Evolutionary conservation across 257 asterid species (phyloP).

Genomic region (Solanum chmielewskii): DNA sequence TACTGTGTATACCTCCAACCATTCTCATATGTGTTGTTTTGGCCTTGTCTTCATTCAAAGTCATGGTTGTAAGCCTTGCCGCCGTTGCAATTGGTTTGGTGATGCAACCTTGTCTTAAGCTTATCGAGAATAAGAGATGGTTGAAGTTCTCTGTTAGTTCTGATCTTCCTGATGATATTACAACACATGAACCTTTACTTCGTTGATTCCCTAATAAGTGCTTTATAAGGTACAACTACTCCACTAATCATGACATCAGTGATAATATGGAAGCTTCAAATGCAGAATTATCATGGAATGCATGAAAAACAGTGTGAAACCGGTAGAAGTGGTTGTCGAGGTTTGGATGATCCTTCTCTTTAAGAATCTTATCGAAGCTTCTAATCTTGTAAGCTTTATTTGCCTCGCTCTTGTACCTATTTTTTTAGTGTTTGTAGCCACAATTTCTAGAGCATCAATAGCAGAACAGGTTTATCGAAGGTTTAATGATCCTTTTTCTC

Average conservation of each 20-base stretch:
- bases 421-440: background rate
- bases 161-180: background rate
- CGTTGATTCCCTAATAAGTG: background rate
- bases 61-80: background rate
- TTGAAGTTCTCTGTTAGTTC: background rate
- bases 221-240: background rate
- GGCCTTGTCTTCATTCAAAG: background rate
- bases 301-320: background rate
- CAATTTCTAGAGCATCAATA: background rate
- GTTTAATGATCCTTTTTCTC: background rate
- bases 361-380: background rate
- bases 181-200: background rate
- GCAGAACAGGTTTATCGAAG: background rate
- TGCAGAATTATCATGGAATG: background rate
- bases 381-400: background rate
- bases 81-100: background rate
- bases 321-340: background rate
- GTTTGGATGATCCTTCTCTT: background rate
- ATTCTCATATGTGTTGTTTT: background rate
- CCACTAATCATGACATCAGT: background rate
- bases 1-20: background rate
- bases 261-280: background rate
- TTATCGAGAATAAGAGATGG: background rate
- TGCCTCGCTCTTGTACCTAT: background rate
- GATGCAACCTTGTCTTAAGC: conserved; percentile 1